Base-by-base conservation (phyloP, 768 basidiomycete genomes). In the Trametes cingulata region DNA sequence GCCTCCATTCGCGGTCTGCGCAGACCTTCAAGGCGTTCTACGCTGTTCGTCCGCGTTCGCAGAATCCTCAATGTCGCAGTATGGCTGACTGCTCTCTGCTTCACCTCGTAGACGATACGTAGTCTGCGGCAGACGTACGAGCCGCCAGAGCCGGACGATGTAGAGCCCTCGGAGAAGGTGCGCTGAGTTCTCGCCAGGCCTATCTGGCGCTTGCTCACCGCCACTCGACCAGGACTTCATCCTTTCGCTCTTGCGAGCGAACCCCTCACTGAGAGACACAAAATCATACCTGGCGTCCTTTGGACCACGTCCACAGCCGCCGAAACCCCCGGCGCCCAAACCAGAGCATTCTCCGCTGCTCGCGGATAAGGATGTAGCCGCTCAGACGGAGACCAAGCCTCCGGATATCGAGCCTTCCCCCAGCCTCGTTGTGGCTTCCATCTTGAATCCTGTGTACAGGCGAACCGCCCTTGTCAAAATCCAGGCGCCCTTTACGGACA, bases 381-480 rank as follows among this genome's bases (percentile, higher is more conserved):
- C 56, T 24, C 41, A 56, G 15, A 27, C 35, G 36, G 70, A 68
- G 67, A 79, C 69, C 61, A 74, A 68, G 43, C 67, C 74, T 71
- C 67, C 76, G n/a, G 68, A 72, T 49, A 65, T 71, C 65, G 57
- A 73, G 36, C 68, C 75, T 9, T 78, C 79, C 63, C 48, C 73
- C 1, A 77, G 80, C 8, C 83, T 81, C 8, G 78, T 89, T 65
- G 75, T 90, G 61, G 81, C 84, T 6, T 86, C 87, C n/a, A 87
- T 91, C 65, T 79, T 95, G n/a, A 80, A 95, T 68, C 95, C 95
- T 6, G 84, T 91, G 53, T 78, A 85, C 58, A 83, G 86, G 43
- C 88, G 93, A 52, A 96, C 97, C 0, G 94, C 95, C 5, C 85
- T 99, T 15, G 95, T 99, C 67, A 98, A 98, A 75, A 78, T 98